Conservation (phyloP, 106 monocot species). For the Triglochin maritima region DNA sequence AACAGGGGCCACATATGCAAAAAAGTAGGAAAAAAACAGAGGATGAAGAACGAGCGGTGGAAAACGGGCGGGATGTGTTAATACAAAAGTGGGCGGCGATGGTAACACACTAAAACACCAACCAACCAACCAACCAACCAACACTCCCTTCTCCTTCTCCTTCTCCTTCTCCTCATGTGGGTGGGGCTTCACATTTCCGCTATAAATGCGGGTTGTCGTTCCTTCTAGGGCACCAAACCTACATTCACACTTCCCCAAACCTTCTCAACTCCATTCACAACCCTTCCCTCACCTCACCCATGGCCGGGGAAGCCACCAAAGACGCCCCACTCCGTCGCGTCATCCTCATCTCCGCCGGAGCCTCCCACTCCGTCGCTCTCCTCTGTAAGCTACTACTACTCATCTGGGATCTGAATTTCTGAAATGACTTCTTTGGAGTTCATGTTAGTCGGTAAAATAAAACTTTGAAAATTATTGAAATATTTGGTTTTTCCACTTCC, state of each 20-base stretch:
- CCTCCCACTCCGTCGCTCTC: conserved; percentile 89
- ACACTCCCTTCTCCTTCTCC: no score
- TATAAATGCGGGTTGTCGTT: neutral
- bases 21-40: no score
- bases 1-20: no score
- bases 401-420: neutral
- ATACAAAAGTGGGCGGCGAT: no score
- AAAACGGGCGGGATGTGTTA: no score
- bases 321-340: conserved; percentile 27
- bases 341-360: conserved; percentile 72
- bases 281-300: neutral
- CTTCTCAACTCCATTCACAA: neutral
- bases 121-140: no score
- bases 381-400: conserved; percentile 32
- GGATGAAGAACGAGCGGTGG: no score
- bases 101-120: no score
- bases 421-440: neutral
- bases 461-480: neutral
- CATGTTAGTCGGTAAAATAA: neutral
- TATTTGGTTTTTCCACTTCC: no score
- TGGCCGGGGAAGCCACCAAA: neutral
- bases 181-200: neutral
- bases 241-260: neutral
- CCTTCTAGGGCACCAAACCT: neutral
- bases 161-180: no score